A percentile compares a stretch with the other conserved stretches of the same genome.
These are phyloP conservation scores for Calycina marina DNA, from an alignment of 2,329 filamentous ascomycete species.

Conservation along the genomic window DNA sequence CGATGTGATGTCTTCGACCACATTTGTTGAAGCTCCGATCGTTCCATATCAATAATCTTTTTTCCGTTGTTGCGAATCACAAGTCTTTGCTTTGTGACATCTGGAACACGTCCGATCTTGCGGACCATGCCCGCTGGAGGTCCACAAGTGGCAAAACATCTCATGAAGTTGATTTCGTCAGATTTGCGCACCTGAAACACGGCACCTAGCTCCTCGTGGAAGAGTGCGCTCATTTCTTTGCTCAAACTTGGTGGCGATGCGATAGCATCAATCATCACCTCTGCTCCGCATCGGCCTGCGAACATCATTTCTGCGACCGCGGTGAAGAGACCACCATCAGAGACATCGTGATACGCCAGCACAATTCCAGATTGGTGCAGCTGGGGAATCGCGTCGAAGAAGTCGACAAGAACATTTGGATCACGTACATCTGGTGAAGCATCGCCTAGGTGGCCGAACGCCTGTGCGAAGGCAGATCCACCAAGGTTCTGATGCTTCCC, in stretches of 20 bases:
- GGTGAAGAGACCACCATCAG: conserved; percentile 83
- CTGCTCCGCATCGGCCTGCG: conserved; percentile 77
- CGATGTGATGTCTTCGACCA: conserved; percentile 83
- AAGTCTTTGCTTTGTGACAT: conserved; percentile 57
- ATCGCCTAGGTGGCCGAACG: conserved; percentile 72
- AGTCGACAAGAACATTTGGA: conserved; percentile 68
- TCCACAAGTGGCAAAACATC: conserved; percentile 82
- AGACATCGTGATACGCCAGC: conserved; percentile 87
- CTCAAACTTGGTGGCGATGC: conserved; percentile 42
- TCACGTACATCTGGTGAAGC: conserved; percentile 78
- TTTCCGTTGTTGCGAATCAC: conserved; percentile 58
- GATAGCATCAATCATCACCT: conserved; percentile 68
- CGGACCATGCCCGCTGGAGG: conserved; percentile 69
- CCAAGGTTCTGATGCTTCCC: conserved; percentile 69
- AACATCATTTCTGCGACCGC: conserved; percentile 97
- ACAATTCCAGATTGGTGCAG: conserved; percentile 57
- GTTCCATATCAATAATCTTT: conserved; percentile 52
- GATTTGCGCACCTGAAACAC: conserved; percentile 86
- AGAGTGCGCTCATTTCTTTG: conserved; percentile 61
- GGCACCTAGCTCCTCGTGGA: conserved; percentile 92
- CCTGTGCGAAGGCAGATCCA: conserved; percentile 81
- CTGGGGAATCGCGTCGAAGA: conserved; percentile 69
- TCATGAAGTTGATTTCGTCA: conserved; percentile 72
- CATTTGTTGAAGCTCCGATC: conserved; percentile 65
- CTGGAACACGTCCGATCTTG: conserved; percentile 67